Base-by-base conservation (phyloP, 225 moss, liverwort and hornwort genomes). In the Bryum argenteum region DNA sequence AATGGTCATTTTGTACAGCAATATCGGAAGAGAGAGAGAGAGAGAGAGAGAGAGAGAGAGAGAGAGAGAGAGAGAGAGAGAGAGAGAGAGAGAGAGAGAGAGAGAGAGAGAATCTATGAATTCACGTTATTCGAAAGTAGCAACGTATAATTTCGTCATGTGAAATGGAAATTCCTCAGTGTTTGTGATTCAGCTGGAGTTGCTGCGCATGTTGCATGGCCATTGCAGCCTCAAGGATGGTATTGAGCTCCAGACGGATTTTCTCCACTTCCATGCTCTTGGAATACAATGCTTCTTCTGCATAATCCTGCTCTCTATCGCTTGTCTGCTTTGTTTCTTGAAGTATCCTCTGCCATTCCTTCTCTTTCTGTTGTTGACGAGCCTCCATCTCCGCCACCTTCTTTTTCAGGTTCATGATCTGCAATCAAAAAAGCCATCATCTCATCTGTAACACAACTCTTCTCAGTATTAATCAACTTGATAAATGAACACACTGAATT, bases 341-440 rank as follows among this genome's bases (percentile, higher is more conserved):
- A 26, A 87, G 72, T 16, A 87, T 44, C 54, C 76, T 76, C 22
- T 81, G 83, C 87, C 87, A 87, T 67, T 87, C 81, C 76, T 70
- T 73, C 78, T 84, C 81, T 61, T 81, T 87, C 11, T 79, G 80
- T 20, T 83, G 81, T 71, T 84, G 87, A 33, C 81, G 81, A 54
- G 64, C 70, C 78, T 84, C 87, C 81, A 87, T 79, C 58, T 84
- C 83, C n/a, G 78, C 77, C 58, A 87, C 76, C 78, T 79, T 87
- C 50, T 69, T 83, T 51, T 83, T 83, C 71, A 87, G 59, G 73
- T 58, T 74, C 66, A 81, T 59, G 23, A 87, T 81, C 87, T 87
- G 83, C 76, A 71, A 26, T 22, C 51, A 64, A 11, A 57, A 11
- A 57, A 44, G 12, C 26, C 17, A 21, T 28, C 5, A 65, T 33